Conservation (phyloP, 768 basidiomycete genomes). For the Naganishia onofrii region DNA sequence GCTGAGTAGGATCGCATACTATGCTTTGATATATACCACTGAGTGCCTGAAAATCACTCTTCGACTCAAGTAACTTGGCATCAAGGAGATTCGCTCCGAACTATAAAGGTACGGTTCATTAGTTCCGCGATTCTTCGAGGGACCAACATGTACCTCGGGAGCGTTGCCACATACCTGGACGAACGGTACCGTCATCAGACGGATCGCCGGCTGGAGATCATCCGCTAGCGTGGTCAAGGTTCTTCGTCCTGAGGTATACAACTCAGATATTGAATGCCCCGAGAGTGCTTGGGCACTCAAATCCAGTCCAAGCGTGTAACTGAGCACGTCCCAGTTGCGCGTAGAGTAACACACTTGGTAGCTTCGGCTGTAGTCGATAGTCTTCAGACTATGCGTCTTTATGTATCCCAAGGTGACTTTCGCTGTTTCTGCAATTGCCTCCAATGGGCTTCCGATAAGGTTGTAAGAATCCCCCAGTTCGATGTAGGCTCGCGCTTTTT, state of each 20-base stretch:
- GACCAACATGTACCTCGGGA: too few species aligned
- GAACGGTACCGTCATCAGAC: slow-evolving; percentile 27
- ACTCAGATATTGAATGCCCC: slow-evolving; percentile 18
- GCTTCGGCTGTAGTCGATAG: slow-evolving; percentile 22
- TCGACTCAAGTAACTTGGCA: not conserved
- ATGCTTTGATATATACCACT: not conserved
- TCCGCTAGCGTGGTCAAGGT: slow-evolving; percentile 21
- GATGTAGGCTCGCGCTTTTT: slow-evolving; percentile 7
- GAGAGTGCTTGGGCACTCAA: slow-evolving; percentile 21
- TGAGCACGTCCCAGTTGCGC: slow-evolving; percentile 22
- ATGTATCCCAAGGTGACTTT: slow-evolving; percentile 19
- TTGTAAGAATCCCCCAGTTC: slow-evolving; percentile 7
- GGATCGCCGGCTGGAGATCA: slow-evolving; percentile 13
- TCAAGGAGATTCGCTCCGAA: slow-evolving; percentile 14
- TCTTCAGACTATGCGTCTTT: slow-evolving; percentile 26
- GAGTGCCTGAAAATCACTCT: not conserved
- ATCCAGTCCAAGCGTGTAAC: slow-evolving; percentile 26
- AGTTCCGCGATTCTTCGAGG: too few species aligned
- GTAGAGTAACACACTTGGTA: slow-evolving; percentile 17
- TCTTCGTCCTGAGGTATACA: slow-evolving; percentile 1
- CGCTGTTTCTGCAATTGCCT: slow-evolving; percentile 12
- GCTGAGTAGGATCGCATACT: not conserved
- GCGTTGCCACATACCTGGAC: slow-evolving; percentile 2
- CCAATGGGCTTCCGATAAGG: not conserved
- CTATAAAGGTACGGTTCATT: not conserved